Evolutionary conservation across 108 stramenopile species (phyloP).

Genomic region (Cyclotella cryptica): DNA sequence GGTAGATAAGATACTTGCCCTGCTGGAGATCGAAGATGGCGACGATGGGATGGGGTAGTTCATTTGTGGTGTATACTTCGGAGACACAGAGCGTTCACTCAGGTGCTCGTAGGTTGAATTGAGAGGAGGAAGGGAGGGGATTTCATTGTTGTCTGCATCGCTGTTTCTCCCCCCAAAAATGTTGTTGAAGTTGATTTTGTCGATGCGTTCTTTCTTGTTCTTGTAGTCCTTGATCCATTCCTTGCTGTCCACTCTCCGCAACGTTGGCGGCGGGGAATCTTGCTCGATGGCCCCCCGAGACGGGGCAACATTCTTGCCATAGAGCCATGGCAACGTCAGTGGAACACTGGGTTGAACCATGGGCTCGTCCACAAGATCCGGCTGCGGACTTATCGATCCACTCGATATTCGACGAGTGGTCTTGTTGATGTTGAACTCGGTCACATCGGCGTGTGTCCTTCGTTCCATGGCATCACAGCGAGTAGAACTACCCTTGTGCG

Average conservation of each 20-base stretch:
- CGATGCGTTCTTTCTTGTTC: slow-evolving; percentile 45
- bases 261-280: slow-evolving; percentile 12
- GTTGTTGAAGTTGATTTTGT: slow-evolving; percentile 56
- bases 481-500: no score
- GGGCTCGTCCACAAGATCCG: slow-evolving; percentile 5
- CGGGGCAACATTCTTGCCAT: neutral
- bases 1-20: neutral
- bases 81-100: neutral
- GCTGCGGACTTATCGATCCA: neutral
- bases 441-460: neutral
- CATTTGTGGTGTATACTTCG: neutral
- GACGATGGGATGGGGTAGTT: neutral
- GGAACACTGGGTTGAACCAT: slow-evolving; percentile 4
- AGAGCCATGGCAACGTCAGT: slow-evolving; percentile 1
- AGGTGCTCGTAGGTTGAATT: neutral
- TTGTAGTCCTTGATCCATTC: slow-evolving; percentile 48
- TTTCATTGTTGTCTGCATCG: slow-evolving; percentile 39
- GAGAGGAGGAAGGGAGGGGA: slow-evolving; percentile 28
- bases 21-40: slow-evolving; percentile 11
- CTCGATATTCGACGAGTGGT: neutral
- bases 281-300: neutral
- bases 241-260: slow-evolving; percentile 29
- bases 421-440: neutral
- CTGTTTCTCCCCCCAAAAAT: slow-evolving; percentile 33
- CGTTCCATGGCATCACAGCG: neutral